Conservation (phyloP, 768 basidiomycete species). For the Gautieria morchelliformis region DNA sequence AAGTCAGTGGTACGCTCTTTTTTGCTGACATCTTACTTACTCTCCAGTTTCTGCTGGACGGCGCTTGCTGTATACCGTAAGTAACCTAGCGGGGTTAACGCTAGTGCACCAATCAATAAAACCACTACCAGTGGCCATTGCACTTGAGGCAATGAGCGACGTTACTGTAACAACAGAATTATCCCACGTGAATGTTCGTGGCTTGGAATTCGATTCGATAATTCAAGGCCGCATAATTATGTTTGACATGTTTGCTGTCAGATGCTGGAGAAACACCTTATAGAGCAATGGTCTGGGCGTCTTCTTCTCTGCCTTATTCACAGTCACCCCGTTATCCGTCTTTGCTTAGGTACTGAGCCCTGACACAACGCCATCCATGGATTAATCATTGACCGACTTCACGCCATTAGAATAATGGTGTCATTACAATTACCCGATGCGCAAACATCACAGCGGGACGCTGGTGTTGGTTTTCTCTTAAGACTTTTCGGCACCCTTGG, state of each 20-base stretch:
- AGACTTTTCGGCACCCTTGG: conserved; percentile 74
- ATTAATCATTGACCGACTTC: no score
- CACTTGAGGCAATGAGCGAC: conserved; percentile 83
- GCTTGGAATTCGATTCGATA: conserved; percentile 67
- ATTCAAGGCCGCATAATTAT: conserved; percentile 71
- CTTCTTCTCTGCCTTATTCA: conserved; percentile 71
- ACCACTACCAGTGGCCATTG: conserved; percentile 47
- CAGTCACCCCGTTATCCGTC: conserved; percentile 69
- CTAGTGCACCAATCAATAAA: not conserved
- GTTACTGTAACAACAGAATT: conserved; percentile 75
- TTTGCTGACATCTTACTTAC: no score
- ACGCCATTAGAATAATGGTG: conserved; percentile 55
- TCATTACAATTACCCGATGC: conserved; percentile 77
- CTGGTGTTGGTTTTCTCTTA: conserved; percentile 71
- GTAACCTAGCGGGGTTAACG: conserved; percentile 22
- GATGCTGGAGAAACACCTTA: not conserved
- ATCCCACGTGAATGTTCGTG: conserved; percentile 66
- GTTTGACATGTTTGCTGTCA: not conserved
- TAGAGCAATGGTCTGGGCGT: conserved; percentile 75
- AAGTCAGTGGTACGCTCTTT: no score
- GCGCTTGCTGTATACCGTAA: conserved; percentile 51
- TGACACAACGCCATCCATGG: no score
- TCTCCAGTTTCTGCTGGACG: no score
- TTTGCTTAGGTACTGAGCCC: conserved; percentile 22
- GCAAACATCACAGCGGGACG: conserved; percentile 72